Evolutionary conservation across 164 flowering plant species (phyloP), one percentile per base, ranked within the genome.

Genomic region (Piper longum): DNA sequence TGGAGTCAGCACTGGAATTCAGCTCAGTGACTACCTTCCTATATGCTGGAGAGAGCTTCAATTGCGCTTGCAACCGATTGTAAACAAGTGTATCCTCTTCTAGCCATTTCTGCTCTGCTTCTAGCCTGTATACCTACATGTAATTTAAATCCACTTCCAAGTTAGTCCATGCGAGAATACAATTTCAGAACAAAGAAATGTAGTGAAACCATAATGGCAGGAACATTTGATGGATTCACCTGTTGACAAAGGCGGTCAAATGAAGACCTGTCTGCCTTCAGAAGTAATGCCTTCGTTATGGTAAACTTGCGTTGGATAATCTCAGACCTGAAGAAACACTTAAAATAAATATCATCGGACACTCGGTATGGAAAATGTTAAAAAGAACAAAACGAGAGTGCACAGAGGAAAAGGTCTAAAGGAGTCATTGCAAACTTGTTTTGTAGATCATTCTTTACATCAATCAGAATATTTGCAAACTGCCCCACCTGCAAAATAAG

Each of bases 51-150:
- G 95, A 89, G 68, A 82, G 85, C 73, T 87, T 87, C 58, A 89
- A 86, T 69, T 89, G 91, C 67, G 84, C 79, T 71, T 89, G 93
- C 44, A 89, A 85, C 82, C 86, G 81, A 68, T 87, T 89, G 70
- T 84, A 87, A 63, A 89, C 89, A 72, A 75, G 67, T n/a, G 88
- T 80, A 78, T 89, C 93, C 73, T 89, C 95, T 64, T 85, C 95
- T 66, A 89, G 69, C 79, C 91, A 76, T 73, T 84, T 87, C 44
- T 85, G 91, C 65, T 89, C 95, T 60, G 81, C 66, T 61, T 89
- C 93, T 72, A 89, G 63, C 75, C 83, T 86, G 81, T 80, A 77
- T 74, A 89, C 77, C 92, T 89, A 75, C 64, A 77, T 26, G 36
- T 26, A 26, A 26, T 26, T 26, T 26, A 26, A 26, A 26, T 26